Evolutionary conservation across 768 basidiomycete genomes (phyloP).

Genomic region (Mycena capillaripes): DNA sequence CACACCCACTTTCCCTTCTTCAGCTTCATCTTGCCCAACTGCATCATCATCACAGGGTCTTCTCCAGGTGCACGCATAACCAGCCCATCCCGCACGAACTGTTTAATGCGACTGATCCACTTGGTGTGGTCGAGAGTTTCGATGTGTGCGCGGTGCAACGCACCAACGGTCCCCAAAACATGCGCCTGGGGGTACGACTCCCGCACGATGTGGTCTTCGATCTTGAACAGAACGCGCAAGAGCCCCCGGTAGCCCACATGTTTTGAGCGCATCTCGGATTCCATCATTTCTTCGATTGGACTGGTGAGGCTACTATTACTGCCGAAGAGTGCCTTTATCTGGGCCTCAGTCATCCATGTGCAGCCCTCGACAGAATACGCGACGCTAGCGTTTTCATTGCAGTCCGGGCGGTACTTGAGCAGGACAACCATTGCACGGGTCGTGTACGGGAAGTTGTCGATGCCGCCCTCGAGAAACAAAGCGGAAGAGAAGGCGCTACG

Average conservation of each 20-base stretch:
- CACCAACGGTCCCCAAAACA: background rate
- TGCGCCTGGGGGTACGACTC: slow-evolving; percentile 22
- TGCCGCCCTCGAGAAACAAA: slow-evolving; percentile 13
- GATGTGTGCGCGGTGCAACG: background rate
- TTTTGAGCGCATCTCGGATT: background rate
- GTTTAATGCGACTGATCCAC: slow-evolving; percentile 24
- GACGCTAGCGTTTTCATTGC: slow-evolving; percentile 28
- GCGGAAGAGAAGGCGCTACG: slow-evolving; percentile 19
- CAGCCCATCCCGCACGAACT: slow-evolving; percentile 28
- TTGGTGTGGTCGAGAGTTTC: slow-evolving; percentile 9
- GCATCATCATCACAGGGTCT: slow-evolving; percentile 3
- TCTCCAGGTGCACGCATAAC: slow-evolving; percentile 16
- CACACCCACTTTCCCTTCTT: slow-evolving; percentile 34
- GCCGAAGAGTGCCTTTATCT: background rate
- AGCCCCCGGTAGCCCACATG: background rate
- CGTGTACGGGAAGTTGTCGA: slow-evolving; percentile 21
- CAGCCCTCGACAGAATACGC: slow-evolving; percentile 9
- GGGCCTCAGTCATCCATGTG: background rate
- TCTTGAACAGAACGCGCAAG: slow-evolving; percentile 21
- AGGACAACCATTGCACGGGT: slow-evolving; percentile 2
- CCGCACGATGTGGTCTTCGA: slow-evolving; percentile 18
- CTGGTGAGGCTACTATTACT: background rate
- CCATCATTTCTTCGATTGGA: background rate
- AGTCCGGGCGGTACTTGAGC: slow-evolving; percentile 22
- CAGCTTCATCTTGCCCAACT: slow-evolving; percentile 23